Conservation (phyloP, 2,329 filamentous ascomycete genomes). For the Pseudogymnoascus sp. region DNA sequence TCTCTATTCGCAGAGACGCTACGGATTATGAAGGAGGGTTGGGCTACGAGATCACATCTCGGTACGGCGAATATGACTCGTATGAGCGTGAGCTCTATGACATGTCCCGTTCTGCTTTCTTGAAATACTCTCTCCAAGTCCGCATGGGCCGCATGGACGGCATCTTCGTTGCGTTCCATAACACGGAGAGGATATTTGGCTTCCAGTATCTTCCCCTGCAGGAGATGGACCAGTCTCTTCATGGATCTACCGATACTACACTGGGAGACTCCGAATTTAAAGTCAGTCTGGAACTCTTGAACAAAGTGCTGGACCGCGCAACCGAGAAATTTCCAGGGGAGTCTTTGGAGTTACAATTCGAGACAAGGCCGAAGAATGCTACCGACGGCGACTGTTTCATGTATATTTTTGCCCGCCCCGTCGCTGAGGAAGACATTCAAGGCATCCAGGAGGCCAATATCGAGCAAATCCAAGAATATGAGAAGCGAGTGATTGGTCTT, state of each 20-base stretch:
- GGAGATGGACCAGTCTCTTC: slow-evolving; percentile 87
- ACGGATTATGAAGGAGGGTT: slow-evolving; percentile 60
- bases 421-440: slow-evolving; percentile 62
- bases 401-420: slow-evolving; percentile 85
- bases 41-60: slow-evolving; percentile 76
- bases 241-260: slow-evolving; percentile 57
- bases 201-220: slow-evolving; percentile 85
- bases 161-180: slow-evolving; percentile 95
- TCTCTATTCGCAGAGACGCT: slow-evolving; percentile 85
- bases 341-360: slow-evolving; percentile 73
- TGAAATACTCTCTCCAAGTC: slow-evolving; percentile 95
- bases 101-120: slow-evolving; percentile 87
- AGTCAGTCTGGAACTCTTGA: slow-evolving; percentile 68
- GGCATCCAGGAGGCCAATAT: slow-evolving; percentile 62
- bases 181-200: slow-evolving; percentile 88
- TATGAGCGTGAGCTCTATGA: slow-evolving; percentile 95
- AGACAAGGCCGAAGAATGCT: slow-evolving; percentile 53
- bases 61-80: slow-evolving; percentile 75
- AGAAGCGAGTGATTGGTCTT: slow-evolving; percentile 51
- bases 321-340: slow-evolving; percentile 65
- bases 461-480: slow-evolving; percentile 58
- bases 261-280: slow-evolving; percentile 82
- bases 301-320: slow-evolving; percentile 68
- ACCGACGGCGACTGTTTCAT: slow-evolving; percentile 48
- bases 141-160: slow-evolving; percentile 98